Percentiles rank a stretch among this genome's conserved stretches.
Evolutionary conservation across 1,139 yeast genomes (phyloP).

Genomic region (Meyerozyma carpophila): DNA sequence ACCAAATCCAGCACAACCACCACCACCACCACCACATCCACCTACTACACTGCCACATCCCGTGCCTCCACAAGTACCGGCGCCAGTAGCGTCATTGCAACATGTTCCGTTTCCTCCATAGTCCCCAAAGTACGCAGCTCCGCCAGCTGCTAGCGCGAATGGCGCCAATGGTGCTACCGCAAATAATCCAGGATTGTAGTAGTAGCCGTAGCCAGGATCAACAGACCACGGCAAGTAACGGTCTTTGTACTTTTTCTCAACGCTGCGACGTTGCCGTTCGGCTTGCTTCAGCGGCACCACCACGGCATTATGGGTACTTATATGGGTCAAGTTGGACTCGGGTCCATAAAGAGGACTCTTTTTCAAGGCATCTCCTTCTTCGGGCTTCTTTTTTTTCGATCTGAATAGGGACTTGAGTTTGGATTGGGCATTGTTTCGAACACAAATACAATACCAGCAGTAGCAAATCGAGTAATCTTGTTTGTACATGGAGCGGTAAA

Average conservation of each 20-base stretch:
- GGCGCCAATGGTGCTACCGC: not conserved
- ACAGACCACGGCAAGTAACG: not conserved
- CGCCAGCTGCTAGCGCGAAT: not conserved
- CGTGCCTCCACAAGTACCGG: not conserved
- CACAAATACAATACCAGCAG: slow-evolving; percentile 20
- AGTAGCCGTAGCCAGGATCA: not conserved
- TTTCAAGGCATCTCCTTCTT: not conserved
- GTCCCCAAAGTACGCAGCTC: not conserved
- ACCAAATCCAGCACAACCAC: not conserved
- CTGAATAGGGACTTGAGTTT: not conserved
- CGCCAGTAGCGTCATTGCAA: not conserved
- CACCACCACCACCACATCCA: not conserved
- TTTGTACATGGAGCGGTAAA: slow-evolving; percentile 14
- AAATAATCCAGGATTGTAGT: not conserved
- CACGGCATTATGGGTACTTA: not conserved
- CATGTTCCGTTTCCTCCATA: not conserved
- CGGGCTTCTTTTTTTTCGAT: not conserved
- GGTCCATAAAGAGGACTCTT: not conserved
- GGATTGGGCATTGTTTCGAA: not conserved
- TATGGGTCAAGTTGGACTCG: not conserved
- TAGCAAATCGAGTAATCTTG: slow-evolving; percentile 23
- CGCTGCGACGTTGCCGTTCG: not conserved
- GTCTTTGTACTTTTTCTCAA: not conserved
- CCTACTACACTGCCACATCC: not conserved
- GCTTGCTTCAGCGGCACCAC: not conserved